phyloP scores from a whole-genome alignment of 352 stramenopile genomes.

The Phytophthora pseudosyringae region DNA sequence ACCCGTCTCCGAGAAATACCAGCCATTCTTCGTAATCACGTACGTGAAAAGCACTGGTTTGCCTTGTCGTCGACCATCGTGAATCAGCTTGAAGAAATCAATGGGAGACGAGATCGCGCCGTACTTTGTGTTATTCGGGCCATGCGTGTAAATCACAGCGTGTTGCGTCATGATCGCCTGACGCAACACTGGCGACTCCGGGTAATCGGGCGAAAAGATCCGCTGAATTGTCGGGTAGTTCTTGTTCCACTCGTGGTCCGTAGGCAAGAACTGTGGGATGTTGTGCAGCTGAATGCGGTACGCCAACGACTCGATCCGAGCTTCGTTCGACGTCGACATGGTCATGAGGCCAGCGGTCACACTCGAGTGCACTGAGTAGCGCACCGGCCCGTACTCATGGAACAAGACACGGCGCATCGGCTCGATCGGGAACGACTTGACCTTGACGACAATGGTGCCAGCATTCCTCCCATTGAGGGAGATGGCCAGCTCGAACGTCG shows the following conservation, averaged over 20 bases:
- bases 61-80: slow-evolving; percentile 35
- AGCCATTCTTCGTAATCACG: slow-evolving; percentile 46
- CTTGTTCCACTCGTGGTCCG: slow-evolving; percentile 51
- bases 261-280: slow-evolving; percentile 37
- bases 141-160: slow-evolving; percentile 46
- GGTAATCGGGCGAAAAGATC: slow-evolving; percentile 47
- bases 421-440: slow-evolving; percentile 33
- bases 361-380: slow-evolving; percentile 50
- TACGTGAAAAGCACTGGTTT: slow-evolving; percentile 53
- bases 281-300: slow-evolving; percentile 51
- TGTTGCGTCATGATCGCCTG: slow-evolving; percentile 47
- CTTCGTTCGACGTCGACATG: slow-evolving; percentile 36
- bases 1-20: slow-evolving; percentile 54
- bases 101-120: slow-evolving; percentile 26
- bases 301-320: slow-evolving; percentile 40
- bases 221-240: slow-evolving; percentile 43
- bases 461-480: slow-evolving; percentile 21
- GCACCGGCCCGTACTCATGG: slow-evolving; percentile 39
- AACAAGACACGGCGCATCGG: slow-evolving; percentile 8
- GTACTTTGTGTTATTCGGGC: slow-evolving; percentile 36
- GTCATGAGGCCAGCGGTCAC: slow-evolving; percentile 44
- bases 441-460: slow-evolving; percentile 39
- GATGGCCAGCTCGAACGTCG: slow-evolving; percentile 41
- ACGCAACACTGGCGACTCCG: slow-evolving; percentile 38
- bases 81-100: slow-evolving; percentile 51